Evolutionary conservation across 768 basidiomycete species (phyloP), one percentile per base, ranked within the genome.

Genomic region (Leccinum longicurvipes): DNA sequence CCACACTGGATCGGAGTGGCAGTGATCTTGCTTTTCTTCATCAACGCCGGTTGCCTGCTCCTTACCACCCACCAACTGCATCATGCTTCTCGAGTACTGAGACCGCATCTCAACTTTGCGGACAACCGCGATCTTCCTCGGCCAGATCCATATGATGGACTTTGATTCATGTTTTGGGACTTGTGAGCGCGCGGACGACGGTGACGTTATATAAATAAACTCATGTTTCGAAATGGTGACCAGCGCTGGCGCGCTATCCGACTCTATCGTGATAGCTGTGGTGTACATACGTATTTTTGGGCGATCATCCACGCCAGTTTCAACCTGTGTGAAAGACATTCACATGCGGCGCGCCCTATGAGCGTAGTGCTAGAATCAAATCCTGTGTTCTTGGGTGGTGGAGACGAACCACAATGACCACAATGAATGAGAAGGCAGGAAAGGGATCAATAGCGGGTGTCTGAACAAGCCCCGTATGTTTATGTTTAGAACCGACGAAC

Each of bases 121-220:
- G 68, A 70, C 34, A 67, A 70, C 12, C 61, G 68, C n/a, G 45
- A 62, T 46, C 60, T 70, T 19, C 65, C 68, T 49, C 65, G 65
- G 21, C 70, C 68, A 17, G 63, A 71, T 50, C 68, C 57, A 10
- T 72, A 70, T 47, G 66, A 72, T 48, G 68, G 68, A 44, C 60
- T 71, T 46, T 69, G 48, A 69, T 52, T 23, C 7, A 9, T 49
- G 31, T 17, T 46, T 5, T 15, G 17, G 10, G 9, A 10, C 27
- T 49, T 7, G 31, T 11, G 19, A 41, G 19, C 19, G 19, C 19
- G 21, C 27, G 48, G 48, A 24, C 31, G 28, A 29, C 12, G 9
- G 28, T 46, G 24, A n/a, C 5, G 19, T 48, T 23, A 49, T 23
- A 21, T 32, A 49, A 21, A 49, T 49, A 21, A n/a, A 10, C 23